phyloP scores from a whole-genome alignment of 1,284 basidiomycete genomes.

The Ganoderma meredithae region DNA sequence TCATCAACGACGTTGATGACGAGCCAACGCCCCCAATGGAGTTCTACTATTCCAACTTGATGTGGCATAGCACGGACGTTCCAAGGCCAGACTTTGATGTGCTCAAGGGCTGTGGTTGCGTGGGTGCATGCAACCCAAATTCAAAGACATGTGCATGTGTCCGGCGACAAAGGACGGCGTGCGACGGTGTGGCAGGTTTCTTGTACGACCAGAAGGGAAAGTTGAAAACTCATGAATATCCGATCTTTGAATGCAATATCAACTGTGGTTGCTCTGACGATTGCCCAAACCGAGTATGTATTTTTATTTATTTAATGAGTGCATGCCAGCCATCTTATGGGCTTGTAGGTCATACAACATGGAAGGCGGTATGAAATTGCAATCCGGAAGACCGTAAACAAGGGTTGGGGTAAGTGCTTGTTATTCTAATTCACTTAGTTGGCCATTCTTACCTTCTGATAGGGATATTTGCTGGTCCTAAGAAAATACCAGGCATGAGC shows the following conservation, averaged over 20 bases:
- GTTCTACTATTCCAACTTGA: conserved; percentile 79
- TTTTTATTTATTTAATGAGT: neutral
- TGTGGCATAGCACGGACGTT: conserved; percentile 75
- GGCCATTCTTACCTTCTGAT: neutral
- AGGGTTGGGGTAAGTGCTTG: conserved; percentile 77
- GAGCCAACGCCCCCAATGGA: conserved; percentile 77
- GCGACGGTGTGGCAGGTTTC: conserved; percentile 56
- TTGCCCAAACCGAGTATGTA: conserved; percentile 81
- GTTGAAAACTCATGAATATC: conserved; percentile 58
- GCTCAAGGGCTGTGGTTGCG: conserved; percentile 75
- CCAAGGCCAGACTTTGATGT: conserved; percentile 66
- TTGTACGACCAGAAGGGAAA: conserved; percentile 68
- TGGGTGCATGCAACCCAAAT: conserved; percentile 75
- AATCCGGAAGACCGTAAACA: conserved; percentile 73
- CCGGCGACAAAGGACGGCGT: conserved; percentile 58
- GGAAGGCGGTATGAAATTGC: conserved; percentile 72
- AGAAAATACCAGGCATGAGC: conserved; percentile 69
- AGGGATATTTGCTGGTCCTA: conserved; percentile 75
- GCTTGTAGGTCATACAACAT: conserved; percentile 77
- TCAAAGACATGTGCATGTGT: conserved; percentile 75
- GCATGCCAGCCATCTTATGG: neutral
- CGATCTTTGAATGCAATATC: conserved; percentile 90
- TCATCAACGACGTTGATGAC: conserved; percentile 71
- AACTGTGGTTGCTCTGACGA: conserved; percentile 82
- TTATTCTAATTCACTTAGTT: conserved; percentile 24